Evolutionary conservation across 2,329 filamentous ascomycete species (phyloP), one percentile per base, ranked within the genome.

Genomic region (Colletotrichum musicola): DNA sequence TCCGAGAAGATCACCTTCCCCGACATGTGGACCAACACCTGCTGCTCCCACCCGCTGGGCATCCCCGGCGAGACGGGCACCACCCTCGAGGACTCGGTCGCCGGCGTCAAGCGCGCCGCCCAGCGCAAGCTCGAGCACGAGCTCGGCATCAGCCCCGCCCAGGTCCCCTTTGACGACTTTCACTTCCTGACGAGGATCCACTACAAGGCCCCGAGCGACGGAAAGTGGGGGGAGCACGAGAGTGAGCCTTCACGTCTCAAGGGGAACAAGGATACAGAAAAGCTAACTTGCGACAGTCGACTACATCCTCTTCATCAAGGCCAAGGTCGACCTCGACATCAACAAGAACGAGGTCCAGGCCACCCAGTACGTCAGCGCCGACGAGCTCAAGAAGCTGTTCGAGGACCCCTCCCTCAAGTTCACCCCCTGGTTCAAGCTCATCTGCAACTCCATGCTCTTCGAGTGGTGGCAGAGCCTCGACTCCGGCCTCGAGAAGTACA

Each of bases 21-120:
- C 56, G 94, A 97, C 79, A 95, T 98, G 92, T 99, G 96, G 96
- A 99, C 96, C 72, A 99, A 99, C 83, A 99, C 96, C 38, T 99
- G 96, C 88, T 99, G 96, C 86, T 99, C 96, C 46, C 96, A 99
- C 81, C 96, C 96, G 5, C 88, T 99, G 70, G 93, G 93, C 63
- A 92, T 98, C 73, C 93, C 96, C 9, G 92, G 92, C 72, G 96
- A 99, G 88, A 97, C 94, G 27, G 96, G 96, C 71, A 88, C 90
- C 38, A 92, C 92, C 73, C 86, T 99, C 50, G 87, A 91, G 57
- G 92, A 93, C 72, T 92, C 95, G 5, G 85, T 98, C 65, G 85
- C 89, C 74, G 96, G 96, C 30, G 96, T 95, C 73, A 97, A 97
- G 86, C 90, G 92, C 69, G 96, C 96, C 49, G 96, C 96, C 18